Conservation (phyloP, 345 rosid genomes). For the Moringa oleifera region DNA sequence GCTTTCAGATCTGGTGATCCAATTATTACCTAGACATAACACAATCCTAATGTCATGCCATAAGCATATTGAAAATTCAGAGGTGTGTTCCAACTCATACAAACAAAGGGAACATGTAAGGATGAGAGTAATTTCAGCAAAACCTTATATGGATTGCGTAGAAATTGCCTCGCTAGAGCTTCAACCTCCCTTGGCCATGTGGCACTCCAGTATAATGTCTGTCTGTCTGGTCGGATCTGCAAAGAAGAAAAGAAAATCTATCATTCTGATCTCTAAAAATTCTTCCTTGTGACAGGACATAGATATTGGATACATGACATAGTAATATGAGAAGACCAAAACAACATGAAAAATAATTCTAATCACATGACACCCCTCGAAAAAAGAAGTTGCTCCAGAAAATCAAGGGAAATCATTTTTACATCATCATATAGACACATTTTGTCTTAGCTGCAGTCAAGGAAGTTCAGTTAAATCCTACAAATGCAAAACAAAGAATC, state of each 20-base stretch:
- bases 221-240: constrained; percentile 97
- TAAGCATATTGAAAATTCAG: constrained; percentile 4
- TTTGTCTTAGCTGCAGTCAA: no score
- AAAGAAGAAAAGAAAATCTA: constrained; percentile 10
- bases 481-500: no score
- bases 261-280: constrained; percentile 2
- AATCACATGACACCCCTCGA: neutral
- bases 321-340: neutral
- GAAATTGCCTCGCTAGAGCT: constrained; percentile 80
- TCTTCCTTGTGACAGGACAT: neutral
- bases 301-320: neutral
- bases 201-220: constrained; percentile 97
- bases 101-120: neutral
- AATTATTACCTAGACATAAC: constrained; percentile 53
- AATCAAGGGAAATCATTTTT: neutral
- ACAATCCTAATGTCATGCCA: constrained; percentile 12
- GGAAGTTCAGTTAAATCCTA: no score
- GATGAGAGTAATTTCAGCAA: neutral
- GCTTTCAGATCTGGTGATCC: constrained; percentile 89
- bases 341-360: neutral
- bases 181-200: constrained; percentile 99
- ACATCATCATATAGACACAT: no score
- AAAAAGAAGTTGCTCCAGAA: neutral
- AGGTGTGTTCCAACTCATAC: neutral
- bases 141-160: constrained; percentile 87